Conservation (phyloP, 495 filamentous ascomycete species). For the Tuber borchii region DNA sequence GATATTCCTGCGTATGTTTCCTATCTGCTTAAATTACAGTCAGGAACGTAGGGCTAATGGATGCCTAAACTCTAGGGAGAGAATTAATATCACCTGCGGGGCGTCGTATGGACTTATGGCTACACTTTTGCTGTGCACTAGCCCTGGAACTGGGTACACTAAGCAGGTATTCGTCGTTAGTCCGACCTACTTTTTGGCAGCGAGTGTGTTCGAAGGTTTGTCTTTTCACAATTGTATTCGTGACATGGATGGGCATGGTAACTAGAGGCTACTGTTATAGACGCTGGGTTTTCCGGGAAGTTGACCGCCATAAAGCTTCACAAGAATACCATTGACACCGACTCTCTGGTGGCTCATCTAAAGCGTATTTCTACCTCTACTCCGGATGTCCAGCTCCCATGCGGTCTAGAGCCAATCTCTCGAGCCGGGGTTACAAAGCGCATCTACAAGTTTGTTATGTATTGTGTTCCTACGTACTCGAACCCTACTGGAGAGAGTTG, state of each 20-base stretch:
- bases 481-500: conserved; percentile 76
- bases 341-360: conserved; percentile 14
- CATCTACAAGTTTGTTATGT: conserved; percentile 76
- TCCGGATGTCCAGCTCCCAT: conserved; percentile 25
- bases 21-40: too few species aligned
- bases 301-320: conserved; percentile 26
- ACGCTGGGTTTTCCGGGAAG: conserved; percentile 35
- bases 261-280: conserved; percentile 9
- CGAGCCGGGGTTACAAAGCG: conserved; percentile 44
- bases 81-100: conserved; percentile 74
- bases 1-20: conserved; percentile 22
- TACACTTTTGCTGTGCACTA: conserved; percentile 67
- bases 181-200: conserved; percentile 73
- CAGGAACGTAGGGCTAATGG: conserved; percentile 33
- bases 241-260: background rate
- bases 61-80: conserved; percentile 39
- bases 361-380: conserved; percentile 14
- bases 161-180: conserved; percentile 69
- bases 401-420: conserved; percentile 40
- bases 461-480: conserved; percentile 71
- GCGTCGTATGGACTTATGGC: conserved; percentile 70
- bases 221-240: conserved; percentile 47
- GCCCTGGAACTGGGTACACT: conserved; percentile 60
- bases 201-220: conserved; percentile 70
- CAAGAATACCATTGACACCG: conserved; percentile 25